Evolutionary conservation across 257 asterid genomes (phyloP), one percentile per base, ranked within the genome.

Genomic region (Lavandula angustifolia): DNA sequence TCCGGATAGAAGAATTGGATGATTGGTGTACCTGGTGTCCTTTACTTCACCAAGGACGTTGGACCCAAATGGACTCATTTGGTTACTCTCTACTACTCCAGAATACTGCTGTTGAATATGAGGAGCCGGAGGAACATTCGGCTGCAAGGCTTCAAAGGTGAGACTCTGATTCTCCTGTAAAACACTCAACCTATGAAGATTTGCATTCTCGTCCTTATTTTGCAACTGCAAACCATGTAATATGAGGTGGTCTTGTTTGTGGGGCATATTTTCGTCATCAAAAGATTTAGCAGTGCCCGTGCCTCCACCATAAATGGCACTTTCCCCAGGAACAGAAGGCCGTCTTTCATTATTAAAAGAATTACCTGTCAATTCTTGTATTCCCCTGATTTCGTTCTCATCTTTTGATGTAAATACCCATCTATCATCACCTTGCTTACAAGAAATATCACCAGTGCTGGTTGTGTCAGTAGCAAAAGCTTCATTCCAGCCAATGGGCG

Each of bases 401-500:
- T 60, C 63, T 67, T 75, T 75, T 31, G 61, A 62, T 54, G 6
- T 56, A 61, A 50, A 62, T 42, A 48, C 75, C 74, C 75, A 60
- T 62, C 73, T 69, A 68, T 69, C 66, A 63, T 72, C 82, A 42
- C 38, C 60, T 70, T 72, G 70, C 35, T 76, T 83, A 52, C 55
- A 8, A 54, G 60, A 29, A 60, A 68, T 43, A 55, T 73, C 76
- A 50, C 54, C 70, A 34, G 62, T 55, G 70, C 52, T 10, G 13
- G 73, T 56, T 41, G 41, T 41, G 40, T 76, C 64, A n/a, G 78
- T 57, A 62, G 54, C 71, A 49, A 27, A 60, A 60, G 44, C 59
- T 50, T 73, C 84, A 74, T 73, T 66, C 89, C 85, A 77, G 32
- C 78, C 73, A 71, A 70, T 67, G 61, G 67, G 67, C 64, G 67